Percentiles rank a stretch among this genome's conserved stretches.
Evolutionary conservation across 306 rosid species (phyloP).

Genomic region (Malus asiatica): DNA sequence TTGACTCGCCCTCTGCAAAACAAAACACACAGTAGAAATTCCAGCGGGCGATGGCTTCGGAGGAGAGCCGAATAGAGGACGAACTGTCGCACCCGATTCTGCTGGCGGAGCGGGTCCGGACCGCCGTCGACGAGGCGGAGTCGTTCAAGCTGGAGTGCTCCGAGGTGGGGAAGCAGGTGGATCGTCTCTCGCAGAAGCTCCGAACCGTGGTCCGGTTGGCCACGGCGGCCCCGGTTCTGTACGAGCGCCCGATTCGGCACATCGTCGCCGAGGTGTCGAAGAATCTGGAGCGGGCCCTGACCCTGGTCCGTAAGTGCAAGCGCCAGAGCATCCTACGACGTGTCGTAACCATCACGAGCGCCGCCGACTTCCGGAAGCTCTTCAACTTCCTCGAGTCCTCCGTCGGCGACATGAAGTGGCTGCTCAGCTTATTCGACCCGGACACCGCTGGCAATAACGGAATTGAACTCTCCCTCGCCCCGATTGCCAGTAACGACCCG

Average conservation of each 20-base stretch:
- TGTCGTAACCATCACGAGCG: conserved; percentile 50
- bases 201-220: conserved; percentile 57
- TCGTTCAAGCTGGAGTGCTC: conserved; percentile 55
- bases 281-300: conserved; percentile 52
- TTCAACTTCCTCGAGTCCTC: conserved; percentile 41
- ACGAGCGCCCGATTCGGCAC: conserved; percentile 62
- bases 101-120: conserved; percentile 53
- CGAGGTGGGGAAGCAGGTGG: conserved; percentile 56
- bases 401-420: conserved; percentile 72
- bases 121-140: conserved; percentile 46
- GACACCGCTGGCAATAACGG: conserved; percentile 29
- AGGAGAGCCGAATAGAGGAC: conserved; percentile 50
- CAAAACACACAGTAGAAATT: not conserved
- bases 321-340: conserved; percentile 56
- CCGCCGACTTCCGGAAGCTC: conserved; percentile 51
- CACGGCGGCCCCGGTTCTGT: conserved; percentile 33
- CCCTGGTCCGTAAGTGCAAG: conserved; percentile 58
- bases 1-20: conserved; percentile 8
- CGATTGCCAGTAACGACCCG: conserved; percentile 78
- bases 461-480: conserved; percentile 49
- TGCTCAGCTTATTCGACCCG: conserved; percentile 42
- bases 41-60: conserved; percentile 37
- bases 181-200: conserved; percentile 58
- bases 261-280: conserved; percentile 45
- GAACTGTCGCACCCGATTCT: conserved; percentile 59